Base-by-base conservation (phyloP, 192 early-diverging fungal species). In the Chytriomyces confervae region DNA sequence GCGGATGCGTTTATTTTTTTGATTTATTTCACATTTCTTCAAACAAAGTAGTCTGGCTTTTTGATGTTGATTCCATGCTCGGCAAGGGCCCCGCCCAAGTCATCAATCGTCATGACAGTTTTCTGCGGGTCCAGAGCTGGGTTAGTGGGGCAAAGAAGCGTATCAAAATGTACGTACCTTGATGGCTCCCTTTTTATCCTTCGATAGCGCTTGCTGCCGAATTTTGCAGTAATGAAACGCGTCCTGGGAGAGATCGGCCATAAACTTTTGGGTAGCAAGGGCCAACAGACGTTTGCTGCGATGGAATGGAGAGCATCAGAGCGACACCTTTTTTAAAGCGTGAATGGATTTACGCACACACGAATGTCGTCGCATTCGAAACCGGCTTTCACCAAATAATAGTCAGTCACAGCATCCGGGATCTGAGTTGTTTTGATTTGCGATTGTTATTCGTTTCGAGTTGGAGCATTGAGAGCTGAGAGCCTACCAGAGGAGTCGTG, bases 31-130 rank as follows among this genome's bases (percentile, higher is more conserved):
- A 64, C 16, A 11, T 64, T n/a, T 16, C 10, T 9, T 87, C 79
- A 95, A 29, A 91, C 82, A 83, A 86, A 97, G 84, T 95, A 97
- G 20, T 99, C 96, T 7, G 96, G 97, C 72, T 98, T 99, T 79
- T 94, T 95, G 66, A 97, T 89, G 72, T 96, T 97, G 68, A 99
- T 91, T 49, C 97, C 97, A 69, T 98, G 95, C 78, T 97, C 96
- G 0, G 90, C 86, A 48, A 98, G 81, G 6, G 96, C 97, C 18
- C 92, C 90, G 7, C 94, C 89, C 61, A 99, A 85, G 80, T 98
- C 97, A 49, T 99, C 96, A 90, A 97, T 93, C 16, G 91, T 96
- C 50, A 99, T 78, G 13, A 95, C 94, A 16, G 94, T 94, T 71
- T 82, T 78, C 75, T 82, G 78, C 23, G 84, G 81, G 77, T 62